Evolutionary conservation across 2,329 filamentous ascomycete species (phyloP).

Genomic region (Orbilia blumenaviensis): DNA sequence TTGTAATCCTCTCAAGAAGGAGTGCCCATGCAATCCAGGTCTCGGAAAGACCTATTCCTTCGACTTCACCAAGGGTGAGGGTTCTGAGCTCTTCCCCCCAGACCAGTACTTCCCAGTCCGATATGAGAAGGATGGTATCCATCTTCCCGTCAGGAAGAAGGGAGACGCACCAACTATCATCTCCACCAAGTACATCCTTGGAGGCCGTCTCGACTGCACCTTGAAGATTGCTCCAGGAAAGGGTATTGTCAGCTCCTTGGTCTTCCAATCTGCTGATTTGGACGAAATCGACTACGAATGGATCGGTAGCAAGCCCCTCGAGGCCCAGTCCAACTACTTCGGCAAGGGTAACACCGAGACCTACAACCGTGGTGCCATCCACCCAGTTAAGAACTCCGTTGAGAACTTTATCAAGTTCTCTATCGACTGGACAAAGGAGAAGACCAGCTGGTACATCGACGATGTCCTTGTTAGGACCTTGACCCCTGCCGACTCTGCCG

Average conservation of each 20-base stretch:
- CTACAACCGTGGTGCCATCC: constrained; percentile 89
- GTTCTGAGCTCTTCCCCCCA: constrained; percentile 66
- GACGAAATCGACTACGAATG: constrained; percentile 99
- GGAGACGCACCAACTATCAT: constrained; percentile 87
- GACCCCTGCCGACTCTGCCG: constrained; percentile 69
- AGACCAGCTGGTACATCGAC: constrained; percentile 87
- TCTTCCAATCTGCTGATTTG: constrained; percentile 87
- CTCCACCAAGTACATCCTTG: constrained; percentile 99
- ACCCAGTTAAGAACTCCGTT: constrained; percentile 76
- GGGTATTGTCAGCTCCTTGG: constrained; percentile 91
- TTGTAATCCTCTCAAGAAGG: constrained; percentile 77
- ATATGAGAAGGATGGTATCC: constrained; percentile 79
- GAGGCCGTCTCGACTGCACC: constrained; percentile 85
- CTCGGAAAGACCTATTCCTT: constrained; percentile 55
- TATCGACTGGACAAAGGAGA: constrained; percentile 86
- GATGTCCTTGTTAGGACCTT: constrained; percentile 80
- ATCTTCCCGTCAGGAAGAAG: constrained; percentile 79
- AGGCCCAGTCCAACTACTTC: constrained; percentile 97
- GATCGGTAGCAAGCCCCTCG: constrained; percentile 77
- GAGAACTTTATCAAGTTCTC: constrained; percentile 82
- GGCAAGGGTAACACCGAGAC: constrained; percentile 84
- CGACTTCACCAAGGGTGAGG: constrained; percentile 43
- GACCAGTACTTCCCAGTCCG: constrained; percentile 75
- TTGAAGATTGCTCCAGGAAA: constrained; percentile 87
- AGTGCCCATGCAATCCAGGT: constrained; percentile 56